Base-by-base conservation (phyloP, 129 eudicot genomes). In the Calendula officinalis region DNA sequence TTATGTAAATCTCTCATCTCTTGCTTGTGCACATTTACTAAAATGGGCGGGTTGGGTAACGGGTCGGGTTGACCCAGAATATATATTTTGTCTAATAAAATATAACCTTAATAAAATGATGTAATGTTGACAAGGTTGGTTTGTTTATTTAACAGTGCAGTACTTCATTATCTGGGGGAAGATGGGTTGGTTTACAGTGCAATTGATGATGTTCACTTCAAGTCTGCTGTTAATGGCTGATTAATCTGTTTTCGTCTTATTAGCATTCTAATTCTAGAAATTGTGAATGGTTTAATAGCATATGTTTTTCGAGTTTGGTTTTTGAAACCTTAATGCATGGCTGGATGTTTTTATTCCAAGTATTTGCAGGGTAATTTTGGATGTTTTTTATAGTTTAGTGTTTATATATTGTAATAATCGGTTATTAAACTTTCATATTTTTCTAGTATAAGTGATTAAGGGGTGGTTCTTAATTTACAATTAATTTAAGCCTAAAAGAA, bases 161-260 rank as follows among this genome's bases (percentile, higher is more conserved):
- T 84, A 1, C 64, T 83, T 41, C 56, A 55, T 11, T 35, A 47
- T 73, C 81, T 91, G 48, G 84, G 64, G 55, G 74, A 59, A 7
- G 97, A 91, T 63, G 95, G 89, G 62, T 47, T 82, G 60, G 75
- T 78, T 45, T 90, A 90, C 67, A 75, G 84, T 33, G 69, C 97
- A 1, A 62, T 86, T 22, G 92, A 86, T 50, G 97, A 90, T 9
- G 53, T 0, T 53, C 94, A 85, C 76, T 85, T 12, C 78, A 85
- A 77, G 79, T 59, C 88, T 5, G 64, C 83, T 12, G 61, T 45
- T 38, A 75, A 84, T 55, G 87, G 71, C 50, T 85, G 66, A 76
- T 39, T 22, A 22, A 45, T 35, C 5, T 0, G 42, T 10, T 13
- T 38, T 22, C 17, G 59, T 27, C 37, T 36, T 15, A 3, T 56